Evolutionary conservation across 1,139 yeast genomes (phyloP).

Genomic region (Debaryomyces singareniensis): DNA sequence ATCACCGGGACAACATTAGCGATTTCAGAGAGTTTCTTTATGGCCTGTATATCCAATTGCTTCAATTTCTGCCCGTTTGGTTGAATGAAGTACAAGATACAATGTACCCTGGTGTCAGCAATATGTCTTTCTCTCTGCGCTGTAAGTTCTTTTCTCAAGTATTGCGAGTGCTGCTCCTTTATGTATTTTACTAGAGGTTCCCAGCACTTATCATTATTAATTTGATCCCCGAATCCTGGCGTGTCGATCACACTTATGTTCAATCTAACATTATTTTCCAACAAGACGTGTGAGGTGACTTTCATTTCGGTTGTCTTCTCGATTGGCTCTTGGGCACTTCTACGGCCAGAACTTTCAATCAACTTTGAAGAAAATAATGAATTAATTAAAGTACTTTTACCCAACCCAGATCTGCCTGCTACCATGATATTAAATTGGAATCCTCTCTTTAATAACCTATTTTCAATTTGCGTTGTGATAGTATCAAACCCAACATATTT

Average conservation of each 20-base stretch:
- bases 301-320: constrained; percentile 87
- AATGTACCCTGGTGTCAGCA: constrained; percentile 90
- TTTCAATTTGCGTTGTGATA: constrained; percentile 92
- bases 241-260: constrained; percentile 88
- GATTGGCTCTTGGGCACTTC: constrained; percentile 58
- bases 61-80: constrained; percentile 82
- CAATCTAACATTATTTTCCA: constrained; percentile 83
- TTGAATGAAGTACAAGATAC: constrained; percentile 82
- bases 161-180: constrained; percentile 93
- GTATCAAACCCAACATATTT: constrained; percentile 93
- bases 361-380: constrained; percentile 83
- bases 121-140: constrained; percentile 87
- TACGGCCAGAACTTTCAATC: constrained; percentile 68
- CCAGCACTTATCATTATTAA: constrained; percentile 95
- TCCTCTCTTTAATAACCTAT: constrained; percentile 84
- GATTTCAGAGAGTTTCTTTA: constrained; percentile 81
- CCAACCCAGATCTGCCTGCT: constrained; percentile 92
- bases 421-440: constrained; percentile 92
- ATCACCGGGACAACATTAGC: constrained; percentile 94
- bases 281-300: constrained; percentile 58
- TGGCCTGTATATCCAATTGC: constrained; percentile 75
- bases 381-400: constrained; percentile 87
- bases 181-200: constrained; percentile 93
- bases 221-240: constrained; percentile 97
- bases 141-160: constrained; percentile 89